Percentiles rank a stretch among this genome's conserved stretches.
Conservation (phyloP, 306 rosid genomes). For the Vigna angularis region DNA sequence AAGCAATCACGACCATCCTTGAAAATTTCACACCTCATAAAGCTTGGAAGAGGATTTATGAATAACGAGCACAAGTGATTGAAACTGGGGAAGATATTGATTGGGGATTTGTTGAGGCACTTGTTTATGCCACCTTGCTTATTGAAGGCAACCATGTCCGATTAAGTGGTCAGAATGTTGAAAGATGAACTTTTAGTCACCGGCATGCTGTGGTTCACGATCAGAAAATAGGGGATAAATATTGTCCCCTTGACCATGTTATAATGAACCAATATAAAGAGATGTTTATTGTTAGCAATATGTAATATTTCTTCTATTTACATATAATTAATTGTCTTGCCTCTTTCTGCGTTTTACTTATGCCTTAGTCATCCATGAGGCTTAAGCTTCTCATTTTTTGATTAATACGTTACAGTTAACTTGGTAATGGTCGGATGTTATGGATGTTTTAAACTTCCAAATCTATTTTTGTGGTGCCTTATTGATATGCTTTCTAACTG, state of each 20-base stretch:
- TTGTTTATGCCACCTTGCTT: slow-evolving; percentile 89
- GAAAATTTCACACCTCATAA: slow-evolving; percentile 84
- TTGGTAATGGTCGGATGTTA: neutral
- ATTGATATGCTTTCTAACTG: neutral
- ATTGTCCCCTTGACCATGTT: slow-evolving; percentile 89
- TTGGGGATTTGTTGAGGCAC: slow-evolving; percentile 96
- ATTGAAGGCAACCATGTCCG: slow-evolving; percentile 97
- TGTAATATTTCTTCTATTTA: slow-evolving; percentile 55
- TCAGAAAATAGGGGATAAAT: slow-evolving; percentile 82
- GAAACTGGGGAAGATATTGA: slow-evolving; percentile 95
- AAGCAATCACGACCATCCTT: slow-evolving; percentile 84
- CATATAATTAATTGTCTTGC: neutral
- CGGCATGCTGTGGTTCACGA: slow-evolving; percentile 90
- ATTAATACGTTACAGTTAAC: neutral
- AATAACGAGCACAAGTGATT: slow-evolving; percentile 85
- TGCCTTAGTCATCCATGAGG: neutral
- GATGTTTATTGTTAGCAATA: slow-evolving; percentile 97
- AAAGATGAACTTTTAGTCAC: slow-evolving; percentile 98
- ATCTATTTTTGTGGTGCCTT: neutral
- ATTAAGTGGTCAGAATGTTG: slow-evolving; percentile 96
- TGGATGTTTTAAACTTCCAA: neutral
- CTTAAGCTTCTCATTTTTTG: slow-evolving; percentile 4
- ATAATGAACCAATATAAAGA: slow-evolving; percentile 88
- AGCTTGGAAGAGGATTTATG: slow-evolving; percentile 91
- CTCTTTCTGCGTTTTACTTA: neutral